Evolutionary conservation across 2,329 filamentous ascomycete species (phyloP), one percentile per base, ranked within the genome.

Genomic region (Penicillium brevicompactum): DNA sequence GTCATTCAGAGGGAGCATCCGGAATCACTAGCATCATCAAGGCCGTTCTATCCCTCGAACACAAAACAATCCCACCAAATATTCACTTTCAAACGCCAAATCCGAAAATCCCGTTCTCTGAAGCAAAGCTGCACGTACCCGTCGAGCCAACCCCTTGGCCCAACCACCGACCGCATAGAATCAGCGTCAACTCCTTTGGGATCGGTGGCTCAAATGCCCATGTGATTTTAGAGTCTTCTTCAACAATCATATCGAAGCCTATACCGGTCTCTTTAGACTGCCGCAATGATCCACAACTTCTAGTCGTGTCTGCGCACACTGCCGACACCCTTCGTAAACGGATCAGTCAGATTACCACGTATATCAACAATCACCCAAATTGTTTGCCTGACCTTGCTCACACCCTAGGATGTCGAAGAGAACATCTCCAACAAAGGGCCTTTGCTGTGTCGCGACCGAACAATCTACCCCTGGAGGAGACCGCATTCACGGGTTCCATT

Each of bases 181-280:
- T 68, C 8, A 71, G 68, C 37, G 59, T 75, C 18, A 75, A 72
- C 49, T 66, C 58, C 0, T 74, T 74, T 49, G 72, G 72, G 1
- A 70, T 71, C 58, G 55, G 64, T 4, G 66, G 66, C 6, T 56
- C 63, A 1, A 67, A 67, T 49, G 64, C 61, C 13, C 65, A 67
- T 51, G 65, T 61, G 43, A 47, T 47, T 51, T 18, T 53, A 10
- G 62, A 65, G 30, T 62, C 56, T 13, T 46, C 51, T 31, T 42
- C 51, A 9, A 18, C 42, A 2, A 43, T 44, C 14, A 38, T 31
- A 34, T 22, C 21, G 9, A 34, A 34, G 22, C 18, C 27, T 11
- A 41, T 48, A 42, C 31, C 1, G 1, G 10, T 13, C 9, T 30
- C n/a, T 1, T 9, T 22, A 2, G 37, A 10, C 3, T 1, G 2